phyloP scores from a whole-genome alignment of 805 yeast species.

The Starmerella apis region DNA sequence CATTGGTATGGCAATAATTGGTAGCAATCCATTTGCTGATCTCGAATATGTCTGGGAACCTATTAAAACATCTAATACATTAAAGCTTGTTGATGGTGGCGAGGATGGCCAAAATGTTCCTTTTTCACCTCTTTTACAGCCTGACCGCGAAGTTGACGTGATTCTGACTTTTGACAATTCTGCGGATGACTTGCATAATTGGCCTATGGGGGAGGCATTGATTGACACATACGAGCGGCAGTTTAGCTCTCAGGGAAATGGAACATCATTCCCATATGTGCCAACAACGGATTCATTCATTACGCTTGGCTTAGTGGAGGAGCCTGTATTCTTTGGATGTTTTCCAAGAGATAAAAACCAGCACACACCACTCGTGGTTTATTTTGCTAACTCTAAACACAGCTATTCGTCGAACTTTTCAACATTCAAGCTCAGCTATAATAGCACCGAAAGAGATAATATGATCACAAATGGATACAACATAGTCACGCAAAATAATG shows the following conservation, averaged over 20 bases:
- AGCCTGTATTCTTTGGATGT: constrained; percentile 78
- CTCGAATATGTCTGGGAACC: constrained; percentile 1
- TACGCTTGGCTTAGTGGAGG: constrained; percentile 34
- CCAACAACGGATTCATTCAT: constrained; percentile 37
- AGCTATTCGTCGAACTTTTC: constrained; percentile 52
- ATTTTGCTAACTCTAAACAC: constrained; percentile 56
- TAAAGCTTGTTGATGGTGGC: constrained; percentile 65
- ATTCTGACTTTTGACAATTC: constrained; percentile 41
- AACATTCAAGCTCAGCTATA: constrained; percentile 53
- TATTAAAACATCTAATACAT: constrained; percentile 31
- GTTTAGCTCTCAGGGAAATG: constrained; percentile 18
- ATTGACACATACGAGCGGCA: constrained; percentile 24
- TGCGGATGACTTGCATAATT: constrained; percentile 29
- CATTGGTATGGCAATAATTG: constrained; percentile 51
- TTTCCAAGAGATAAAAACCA: constrained; percentile 36
- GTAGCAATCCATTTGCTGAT: constrained; percentile 58
- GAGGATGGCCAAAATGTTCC: constrained; percentile 69
- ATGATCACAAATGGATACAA: constrained; percentile 64
- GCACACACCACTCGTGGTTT: constrained; percentile 52
- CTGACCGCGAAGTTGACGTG: constrained; percentile 49
- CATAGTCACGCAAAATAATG: constrained; percentile 48
- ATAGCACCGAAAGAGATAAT: constrained; percentile 42
- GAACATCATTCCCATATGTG: constrained; percentile 19
- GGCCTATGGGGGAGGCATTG: constrained; percentile 34
- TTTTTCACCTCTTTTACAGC: constrained; percentile 49